Base-by-base conservation (phyloP, 2,329 filamentous ascomycete genomes). In the Malbranchea cinnamomea region DNA sequence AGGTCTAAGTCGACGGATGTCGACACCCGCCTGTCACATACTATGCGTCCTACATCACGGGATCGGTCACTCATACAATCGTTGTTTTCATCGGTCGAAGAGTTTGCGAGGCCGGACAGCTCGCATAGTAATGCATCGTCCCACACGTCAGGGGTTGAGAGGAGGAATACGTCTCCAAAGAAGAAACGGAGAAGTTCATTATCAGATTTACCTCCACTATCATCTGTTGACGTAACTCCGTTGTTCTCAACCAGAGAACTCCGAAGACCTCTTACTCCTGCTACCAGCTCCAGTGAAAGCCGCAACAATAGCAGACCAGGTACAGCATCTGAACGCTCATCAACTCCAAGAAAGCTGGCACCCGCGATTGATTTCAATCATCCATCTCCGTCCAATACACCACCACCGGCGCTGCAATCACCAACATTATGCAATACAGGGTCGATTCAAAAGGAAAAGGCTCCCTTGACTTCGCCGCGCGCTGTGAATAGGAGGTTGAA, bases 131-230 rank as follows among this genome's bases (percentile, higher is more conserved):
- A 64, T 34, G 38, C 52, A 3, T 43, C 52, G 23, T 51, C 52
- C 7, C 47, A 71, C 19, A 60, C 59, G 12, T 67, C 65, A 57
- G 61, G 48, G 39, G 44, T 40, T 46, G 54, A 53, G 10, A 63
- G 66, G 1, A 65, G 59, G 40, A 50, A 50, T 15, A 42, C 25
- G 34, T 60, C 50, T 39, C 52, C 53, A n/a, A 74, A 69, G 49
- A 85, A 76, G 59, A 94, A 92, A 60, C 70, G 87, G 32, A 75
- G 87, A 49, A 94, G 85, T 56, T 94, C 85, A 15, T 59, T 95
- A 23, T 93, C 85, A 4, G 87, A 95, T 51, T 64, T 95, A 27
- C 78, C 74, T 41, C 67, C 62, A 33, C 60, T 81, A 11, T 74
- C 87, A 56, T 67, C 52, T 17, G 65, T 71, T 32, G 63, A 74